These are phyloP conservation scores for Filobasidium floriforme DNA, from an alignment of 768 basidiomycete genomes.

Conservation along the genomic window DNA sequence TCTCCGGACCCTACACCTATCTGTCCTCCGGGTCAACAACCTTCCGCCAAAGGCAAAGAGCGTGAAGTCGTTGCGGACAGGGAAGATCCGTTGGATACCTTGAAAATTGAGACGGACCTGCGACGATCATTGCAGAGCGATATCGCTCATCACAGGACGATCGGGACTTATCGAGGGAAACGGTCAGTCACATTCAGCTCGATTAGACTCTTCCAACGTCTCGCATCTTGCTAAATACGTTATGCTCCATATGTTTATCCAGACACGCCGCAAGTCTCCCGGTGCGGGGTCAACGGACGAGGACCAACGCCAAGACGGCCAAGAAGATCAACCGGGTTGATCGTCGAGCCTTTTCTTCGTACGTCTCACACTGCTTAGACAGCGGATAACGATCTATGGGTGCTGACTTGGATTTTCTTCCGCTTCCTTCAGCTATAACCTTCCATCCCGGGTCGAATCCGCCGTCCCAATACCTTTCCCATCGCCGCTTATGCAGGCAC, in stretches of 20 bases:
- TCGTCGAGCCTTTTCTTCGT: slow-evolving; percentile 50
- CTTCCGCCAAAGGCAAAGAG: slow-evolving; percentile 20
- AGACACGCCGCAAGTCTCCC: slow-evolving; percentile 83
- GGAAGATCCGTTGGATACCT: slow-evolving; percentile 59
- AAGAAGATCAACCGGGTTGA: slow-evolving; percentile 81
- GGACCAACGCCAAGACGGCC: slow-evolving; percentile 82
- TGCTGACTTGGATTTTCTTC: neutral
- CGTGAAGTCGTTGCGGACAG: slow-evolving; percentile 4
- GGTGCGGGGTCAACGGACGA: slow-evolving; percentile 88
- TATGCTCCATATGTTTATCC: neutral
- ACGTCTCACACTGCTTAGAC: slow-evolving; percentile 13
- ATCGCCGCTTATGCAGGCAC: neutral
- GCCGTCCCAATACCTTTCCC: slow-evolving; percentile 3
- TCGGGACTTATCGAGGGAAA: slow-evolving; percentile 87
- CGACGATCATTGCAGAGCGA: slow-evolving; percentile 75
- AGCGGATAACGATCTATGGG: no score
- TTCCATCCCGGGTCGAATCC: neutral
- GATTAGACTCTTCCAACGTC: neutral
- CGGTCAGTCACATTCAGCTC: slow-evolving; percentile 45
- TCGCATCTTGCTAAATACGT: neutral
- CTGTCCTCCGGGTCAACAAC: slow-evolving; percentile 18
- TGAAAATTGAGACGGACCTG: slow-evolving; percentile 84
- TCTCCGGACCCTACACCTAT: slow-evolving; percentile 62
- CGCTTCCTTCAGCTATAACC: neutral
- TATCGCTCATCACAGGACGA: slow-evolving; percentile 84